Percentiles rank a stretch among this genome's conserved stretches.
These are phyloP conservation scores for Aegilops bicornis DNA, from an alignment of 176 grass and related monocot genomes.

Conservation along the genomic window DNA sequence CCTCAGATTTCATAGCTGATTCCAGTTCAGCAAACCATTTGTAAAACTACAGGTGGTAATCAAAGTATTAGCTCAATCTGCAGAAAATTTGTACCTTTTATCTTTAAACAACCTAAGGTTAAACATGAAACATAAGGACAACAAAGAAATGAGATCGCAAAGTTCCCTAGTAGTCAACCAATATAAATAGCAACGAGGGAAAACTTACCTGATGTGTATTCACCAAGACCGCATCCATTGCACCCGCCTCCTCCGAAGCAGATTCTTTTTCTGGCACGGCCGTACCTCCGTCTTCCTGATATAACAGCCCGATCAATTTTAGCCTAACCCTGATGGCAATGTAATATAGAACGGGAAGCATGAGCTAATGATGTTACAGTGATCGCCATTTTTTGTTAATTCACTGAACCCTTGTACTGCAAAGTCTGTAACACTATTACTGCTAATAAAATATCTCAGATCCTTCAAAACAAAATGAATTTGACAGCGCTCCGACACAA, in stretches of 20 bases:
- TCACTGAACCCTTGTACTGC: neutral
- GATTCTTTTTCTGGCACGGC: conserved; percentile 7
- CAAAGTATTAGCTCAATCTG: conserved; percentile 19
- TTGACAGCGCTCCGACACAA: neutral
- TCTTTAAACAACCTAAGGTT: neutral
- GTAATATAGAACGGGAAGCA: neutral
- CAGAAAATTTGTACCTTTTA: neutral
- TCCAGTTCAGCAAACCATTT: conserved; percentile 97
- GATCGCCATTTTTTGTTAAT: neutral
- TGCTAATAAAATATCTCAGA: neutral
- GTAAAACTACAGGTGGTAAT: conserved; percentile 74
- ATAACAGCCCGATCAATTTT: neutral
- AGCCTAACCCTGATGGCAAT: neutral
- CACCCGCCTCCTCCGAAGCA: conserved; percentile 43
- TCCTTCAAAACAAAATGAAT: neutral
- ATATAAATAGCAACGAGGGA: neutral
- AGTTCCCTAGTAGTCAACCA: neutral
- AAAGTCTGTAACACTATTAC: neutral
- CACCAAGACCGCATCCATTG: conserved; percentile 78
- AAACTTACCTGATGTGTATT: conserved; percentile 88
- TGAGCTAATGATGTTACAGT: neutral
- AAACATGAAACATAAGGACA: neutral
- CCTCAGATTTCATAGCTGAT: conserved; percentile 97
- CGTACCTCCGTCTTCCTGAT: conserved; percentile 5
- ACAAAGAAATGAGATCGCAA: neutral